Conservation (phyloP, 768 basidiomycete species). For the Phlebiopsis gigantea region DNA sequence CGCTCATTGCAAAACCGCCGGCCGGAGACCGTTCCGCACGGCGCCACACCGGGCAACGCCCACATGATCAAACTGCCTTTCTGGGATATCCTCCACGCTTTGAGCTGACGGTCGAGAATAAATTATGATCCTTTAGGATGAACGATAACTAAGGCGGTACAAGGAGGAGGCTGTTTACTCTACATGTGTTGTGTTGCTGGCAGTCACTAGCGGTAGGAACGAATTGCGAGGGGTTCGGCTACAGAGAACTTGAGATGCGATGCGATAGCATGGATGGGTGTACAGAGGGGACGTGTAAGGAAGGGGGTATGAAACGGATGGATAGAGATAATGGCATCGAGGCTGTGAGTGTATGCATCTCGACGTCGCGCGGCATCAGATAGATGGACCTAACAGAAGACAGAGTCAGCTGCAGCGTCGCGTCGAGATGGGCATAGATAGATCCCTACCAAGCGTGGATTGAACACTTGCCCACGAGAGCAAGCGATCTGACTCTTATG, state of each 20-base stretch:
- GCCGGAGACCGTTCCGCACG: slow-evolving; percentile 16
- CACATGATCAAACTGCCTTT: slow-evolving; percentile 8
- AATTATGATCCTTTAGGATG: slow-evolving; percentile 1
- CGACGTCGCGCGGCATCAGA: slow-evolving; percentile 11
- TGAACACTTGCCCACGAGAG: not conserved
- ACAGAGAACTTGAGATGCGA: slow-evolving; percentile 15
- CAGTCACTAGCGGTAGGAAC: not conserved
- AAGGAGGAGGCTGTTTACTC: slow-evolving; percentile 2
- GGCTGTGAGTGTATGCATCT: slow-evolving; percentile 2
- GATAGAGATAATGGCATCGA: slow-evolving; percentile 9
- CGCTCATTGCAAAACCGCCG: slow-evolving; percentile 11
- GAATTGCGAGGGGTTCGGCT: slow-evolving; percentile 9
- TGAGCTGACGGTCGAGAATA: not conserved
- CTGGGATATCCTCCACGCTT: not conserved
- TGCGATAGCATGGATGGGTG: slow-evolving; percentile 11
- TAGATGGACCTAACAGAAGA: not conserved
- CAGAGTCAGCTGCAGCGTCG: not conserved
- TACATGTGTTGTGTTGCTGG: slow-evolving; percentile 8
- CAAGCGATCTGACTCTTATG: not conserved
- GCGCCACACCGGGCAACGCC: slow-evolving; percentile 3
- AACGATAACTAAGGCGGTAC: not conserved
- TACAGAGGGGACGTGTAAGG: slow-evolving; percentile 10
- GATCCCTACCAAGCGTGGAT: not conserved
- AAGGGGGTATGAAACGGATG: slow-evolving; percentile 2
- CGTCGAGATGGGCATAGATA: not conserved